Evolutionary conservation across 2,329 filamentous ascomycete genomes (phyloP), one percentile per base, ranked within the genome.

Genomic region (Phaeosphaeriaceae sp.): DNA sequence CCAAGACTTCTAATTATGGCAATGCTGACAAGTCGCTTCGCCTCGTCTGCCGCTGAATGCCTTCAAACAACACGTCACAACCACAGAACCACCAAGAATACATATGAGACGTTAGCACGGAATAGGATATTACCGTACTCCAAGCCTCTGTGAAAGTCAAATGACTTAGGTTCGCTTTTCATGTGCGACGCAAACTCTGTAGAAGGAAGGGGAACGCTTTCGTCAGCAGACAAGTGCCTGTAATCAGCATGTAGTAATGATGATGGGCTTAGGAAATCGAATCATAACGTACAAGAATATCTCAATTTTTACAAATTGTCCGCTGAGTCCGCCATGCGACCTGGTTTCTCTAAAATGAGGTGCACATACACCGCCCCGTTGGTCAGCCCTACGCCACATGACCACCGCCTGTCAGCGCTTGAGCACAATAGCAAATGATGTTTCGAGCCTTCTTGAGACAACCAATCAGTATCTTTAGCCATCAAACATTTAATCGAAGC

Each of bases 1-100:
- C 29, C 29, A 35, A 29, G 34, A 23, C 17, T 20, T 55, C 63
- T 65, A 66, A 64, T 65, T 66, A 56, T 64, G 62, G 60, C 44
- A 52, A 9, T 48, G 62, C 59, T 65, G 60, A 66, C 61, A 57
- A 54, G 50, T 48, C 48, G 28, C 46, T 36, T 34, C 37, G 56
- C 56, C 47, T 49, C 41, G 42, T 48, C 18, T 18, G 46, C 46
- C 47, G 48, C 45, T 21, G 21, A 44, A 40, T 13, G 36, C 17
- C 46, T 41, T 48, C n/a, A 33, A 11, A 26, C 35, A 39, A 48
- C 34, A 43, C 36, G 46, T 44, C 20, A 40, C 33, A 17, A 40
- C 52, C 44, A 47, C 36, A 35, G 34, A 46, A 32, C 51, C 23
- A 33, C 42, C 23, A 20, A 28, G 11, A 46, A 30, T 28, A 12